These are phyloP conservation scores for Penicillium sp. DNA, from an alignment of 2,329 filamentous ascomycete species.

Conservation along the genomic window DNA sequence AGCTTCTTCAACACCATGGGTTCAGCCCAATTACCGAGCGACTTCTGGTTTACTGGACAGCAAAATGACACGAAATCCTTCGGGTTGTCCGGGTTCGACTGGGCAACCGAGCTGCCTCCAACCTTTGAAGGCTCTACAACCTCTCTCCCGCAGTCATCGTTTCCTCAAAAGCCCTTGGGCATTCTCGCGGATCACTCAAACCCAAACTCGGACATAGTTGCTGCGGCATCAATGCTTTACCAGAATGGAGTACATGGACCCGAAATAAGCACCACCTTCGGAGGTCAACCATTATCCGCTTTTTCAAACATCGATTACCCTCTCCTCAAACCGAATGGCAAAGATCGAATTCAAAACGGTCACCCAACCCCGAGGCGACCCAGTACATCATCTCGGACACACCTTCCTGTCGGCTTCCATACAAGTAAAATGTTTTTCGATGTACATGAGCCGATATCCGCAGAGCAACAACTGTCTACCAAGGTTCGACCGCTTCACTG, in stretches of 20 bases:
- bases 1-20: slow-evolving; percentile 51
- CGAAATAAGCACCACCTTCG: slow-evolving; percentile 36
- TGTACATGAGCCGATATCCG: slow-evolving; percentile 38
- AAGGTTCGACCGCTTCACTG: slow-evolving; percentile 59
- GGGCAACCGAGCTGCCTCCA: slow-evolving; percentile 61
- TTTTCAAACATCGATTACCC: slow-evolving; percentile 30
- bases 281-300: slow-evolving; percentile 35
- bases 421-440: slow-evolving; percentile 46
- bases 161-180: slow-evolving; percentile 35
- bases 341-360: slow-evolving; percentile 23
- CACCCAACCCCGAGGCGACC: slow-evolving; percentile 21
- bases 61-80: slow-evolving; percentile 27
- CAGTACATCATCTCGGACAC: slow-evolving; percentile 24
- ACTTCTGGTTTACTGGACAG: slow-evolving; percentile 41
- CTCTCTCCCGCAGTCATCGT: slow-evolving; percentile 62
- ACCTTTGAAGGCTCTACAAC: slow-evolving; percentile 69
- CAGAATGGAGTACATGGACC: slow-evolving; percentile 39
- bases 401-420: slow-evolving; percentile 39
- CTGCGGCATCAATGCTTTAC: slow-evolving; percentile 58
- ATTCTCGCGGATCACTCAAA: slow-evolving; percentile 31
- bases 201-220: slow-evolving; percentile 58
- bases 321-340: slow-evolving; percentile 25
- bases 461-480: slow-evolving; percentile 44
- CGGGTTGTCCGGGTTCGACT: slow-evolving; percentile 39
- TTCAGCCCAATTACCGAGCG: slow-evolving; percentile 42